A percentile compares a stretch with the other conserved stretches of the same genome.
These are phyloP conservation scores for Eragrostis nindensis DNA, from an alignment of 176 grass and related monocot species.

Conservation along the genomic window DNA sequence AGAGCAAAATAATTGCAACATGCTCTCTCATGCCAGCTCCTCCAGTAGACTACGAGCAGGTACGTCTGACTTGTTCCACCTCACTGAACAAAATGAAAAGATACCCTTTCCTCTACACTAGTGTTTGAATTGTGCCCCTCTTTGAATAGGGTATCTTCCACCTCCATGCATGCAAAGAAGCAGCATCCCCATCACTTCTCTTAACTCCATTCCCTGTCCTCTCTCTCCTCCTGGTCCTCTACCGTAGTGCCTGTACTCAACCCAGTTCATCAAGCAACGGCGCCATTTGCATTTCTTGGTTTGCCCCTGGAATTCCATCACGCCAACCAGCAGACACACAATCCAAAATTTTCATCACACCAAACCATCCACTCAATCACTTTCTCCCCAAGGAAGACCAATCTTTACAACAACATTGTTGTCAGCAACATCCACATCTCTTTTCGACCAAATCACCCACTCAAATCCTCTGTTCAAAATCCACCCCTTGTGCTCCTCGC, in stretches of 20 bases:
- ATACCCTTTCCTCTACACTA: not conserved
- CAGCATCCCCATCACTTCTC: slow-evolving; percentile 46
- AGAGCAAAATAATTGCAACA: not conserved
- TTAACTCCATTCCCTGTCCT: not conserved
- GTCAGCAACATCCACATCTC: not conserved
- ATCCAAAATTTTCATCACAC: slow-evolving; percentile 49
- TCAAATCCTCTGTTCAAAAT: slow-evolving; percentile 31
- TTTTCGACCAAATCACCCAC: slow-evolving; percentile 32
- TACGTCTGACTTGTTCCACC: slow-evolving; percentile 28
- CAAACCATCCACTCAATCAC: slow-evolving; percentile 48
- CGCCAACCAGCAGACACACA: slow-evolving; percentile 35
- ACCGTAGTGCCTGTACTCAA: not conserved
- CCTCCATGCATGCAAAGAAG: slow-evolving; percentile 58
- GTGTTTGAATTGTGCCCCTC: slow-evolving; percentile 16
- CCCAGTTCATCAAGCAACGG: slow-evolving; percentile 24
- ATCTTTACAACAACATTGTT: slow-evolving; percentile 38
- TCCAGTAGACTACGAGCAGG: slow-evolving; percentile 23
- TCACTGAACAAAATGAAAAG: not conserved
- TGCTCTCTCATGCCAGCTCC: slow-evolving; percentile 44
- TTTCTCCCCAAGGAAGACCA: slow-evolving; percentile 39
- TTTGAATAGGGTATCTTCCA: slow-evolving; percentile 12
- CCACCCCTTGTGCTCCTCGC: not conserved
- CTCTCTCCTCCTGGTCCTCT: not conserved
- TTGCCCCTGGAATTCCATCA: slow-evolving; percentile 10
- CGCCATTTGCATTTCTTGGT: slow-evolving; percentile 2